Percentiles rank a stretch among this genome's conserved stretches.
phyloP scores from a whole-genome alignment of 2,329 filamentous ascomycete species.

The Scedosporium minutisporum region DNA sequence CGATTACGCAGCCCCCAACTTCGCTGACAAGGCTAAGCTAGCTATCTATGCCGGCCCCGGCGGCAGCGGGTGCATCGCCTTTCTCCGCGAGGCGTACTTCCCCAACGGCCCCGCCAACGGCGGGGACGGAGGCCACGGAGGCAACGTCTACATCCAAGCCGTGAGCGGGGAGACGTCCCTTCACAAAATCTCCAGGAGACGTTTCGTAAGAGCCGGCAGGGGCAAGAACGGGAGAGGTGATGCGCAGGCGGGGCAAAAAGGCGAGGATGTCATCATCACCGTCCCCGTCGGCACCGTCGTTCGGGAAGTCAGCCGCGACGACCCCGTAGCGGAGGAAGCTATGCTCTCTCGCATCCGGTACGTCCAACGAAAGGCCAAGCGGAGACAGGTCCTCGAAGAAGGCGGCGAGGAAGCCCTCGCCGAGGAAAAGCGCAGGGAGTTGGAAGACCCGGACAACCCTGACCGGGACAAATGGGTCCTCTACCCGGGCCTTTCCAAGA shows the following conservation, averaged over 20 bases:
- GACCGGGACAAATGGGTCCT: constrained; percentile 60
- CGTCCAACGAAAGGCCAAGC: constrained; percentile 22
- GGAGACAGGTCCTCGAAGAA: constrained; percentile 23
- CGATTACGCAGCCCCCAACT: constrained; percentile 74
- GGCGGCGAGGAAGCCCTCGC: constrained; percentile 14
- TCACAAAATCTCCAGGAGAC: constrained; percentile 76
- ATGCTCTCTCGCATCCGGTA: constrained; percentile 23
- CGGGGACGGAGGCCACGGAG: constrained; percentile 85
- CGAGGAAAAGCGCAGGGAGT: neutral
- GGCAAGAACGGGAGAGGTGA: constrained; percentile 74
- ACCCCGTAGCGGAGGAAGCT: constrained; percentile 63
- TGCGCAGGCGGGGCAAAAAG: constrained; percentile 63
- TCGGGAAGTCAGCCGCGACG: constrained; percentile 67
- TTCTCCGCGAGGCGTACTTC: constrained; percentile 83
- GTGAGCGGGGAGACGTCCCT: constrained; percentile 83
- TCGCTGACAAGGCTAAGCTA: constrained; percentile 76
- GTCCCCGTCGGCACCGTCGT: constrained; percentile 91
- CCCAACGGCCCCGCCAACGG: constrained; percentile 86
- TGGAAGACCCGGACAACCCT: constrained; percentile 10
- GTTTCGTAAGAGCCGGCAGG: constrained; percentile 62
- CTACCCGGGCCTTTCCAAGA: constrained; percentile 66
- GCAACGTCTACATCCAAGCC: constrained; percentile 90
- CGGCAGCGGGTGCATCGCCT: constrained; percentile 89
- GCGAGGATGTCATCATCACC: constrained; percentile 77
- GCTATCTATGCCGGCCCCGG: constrained; percentile 70